phyloP scores from a whole-genome alignment of 2,329 filamentous ascomycete genomes.

The Fusarium virguliforme region DNA sequence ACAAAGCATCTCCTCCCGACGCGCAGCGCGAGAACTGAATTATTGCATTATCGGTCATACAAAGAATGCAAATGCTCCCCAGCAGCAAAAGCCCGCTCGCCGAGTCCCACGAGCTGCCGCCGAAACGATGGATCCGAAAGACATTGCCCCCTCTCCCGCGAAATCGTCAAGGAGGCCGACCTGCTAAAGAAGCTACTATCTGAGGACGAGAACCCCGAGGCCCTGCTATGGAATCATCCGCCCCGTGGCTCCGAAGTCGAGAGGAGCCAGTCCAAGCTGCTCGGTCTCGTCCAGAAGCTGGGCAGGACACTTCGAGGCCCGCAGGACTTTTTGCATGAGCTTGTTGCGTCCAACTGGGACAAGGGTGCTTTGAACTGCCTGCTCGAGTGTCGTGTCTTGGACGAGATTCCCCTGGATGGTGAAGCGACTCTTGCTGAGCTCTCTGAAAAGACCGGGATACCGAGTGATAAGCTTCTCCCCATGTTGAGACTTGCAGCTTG shows the following conservation, averaged over 20 bases:
- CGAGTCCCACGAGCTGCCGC: constrained; percentile 14
- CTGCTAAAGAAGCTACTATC: constrained; percentile 11
- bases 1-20: constrained; percentile 4
- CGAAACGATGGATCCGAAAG: constrained; percentile 30
- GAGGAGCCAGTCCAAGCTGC: constrained; percentile 22
- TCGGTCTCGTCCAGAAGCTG: constrained; percentile 28
- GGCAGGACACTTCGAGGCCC: constrained; percentile 21
- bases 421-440: constrained; percentile 23
- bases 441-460: constrained; percentile 24
- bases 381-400: constrained; percentile 35
- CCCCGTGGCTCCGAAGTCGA: constrained; percentile 14
- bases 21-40: background rate
- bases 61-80: constrained; percentile 4
- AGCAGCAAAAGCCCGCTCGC: background rate
- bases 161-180: constrained; percentile 31
- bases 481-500: constrained; percentile 37
- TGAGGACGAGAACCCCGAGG: background rate
- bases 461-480: constrained; percentile 34
- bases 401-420: constrained; percentile 26
- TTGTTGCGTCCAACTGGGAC: constrained; percentile 59
- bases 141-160: constrained; percentile 24
- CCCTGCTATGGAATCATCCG: constrained; percentile 17
- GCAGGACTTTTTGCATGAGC: constrained; percentile 55
- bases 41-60: constrained; percentile 14
- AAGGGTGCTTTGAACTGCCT: constrained; percentile 39